Conservation (phyloP, 2,329 filamentous ascomycete species). For the Pseudocercospora musae region DNA sequence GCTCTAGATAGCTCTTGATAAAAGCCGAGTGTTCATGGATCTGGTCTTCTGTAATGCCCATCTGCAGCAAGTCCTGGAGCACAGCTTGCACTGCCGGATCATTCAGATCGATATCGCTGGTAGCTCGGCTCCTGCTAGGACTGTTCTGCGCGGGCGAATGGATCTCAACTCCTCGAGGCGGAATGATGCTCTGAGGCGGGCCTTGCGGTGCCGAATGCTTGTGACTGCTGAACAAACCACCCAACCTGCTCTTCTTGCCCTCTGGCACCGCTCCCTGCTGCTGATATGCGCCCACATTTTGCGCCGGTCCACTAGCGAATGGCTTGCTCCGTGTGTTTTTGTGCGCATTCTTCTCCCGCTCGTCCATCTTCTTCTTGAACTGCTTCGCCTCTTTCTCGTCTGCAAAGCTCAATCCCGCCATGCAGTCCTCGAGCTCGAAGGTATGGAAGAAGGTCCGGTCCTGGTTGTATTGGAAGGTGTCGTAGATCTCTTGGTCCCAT, state of each 20-base stretch:
- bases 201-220: conserved; percentile 34
- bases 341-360: conserved; percentile 11
- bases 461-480: conserved; percentile 91
- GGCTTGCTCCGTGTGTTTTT: conserved; percentile 24
- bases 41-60: conserved; percentile 67
- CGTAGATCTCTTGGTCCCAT: conserved; percentile 98
- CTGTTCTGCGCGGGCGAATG: conserved; percentile 34
- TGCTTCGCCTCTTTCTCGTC: conserved; percentile 97
- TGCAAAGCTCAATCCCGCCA: conserved; percentile 90
- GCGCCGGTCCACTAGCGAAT: conserved; percentile 26
- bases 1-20: conserved; percentile 64
- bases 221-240: conserved; percentile 28
- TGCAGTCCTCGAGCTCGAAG: conserved; percentile 90
- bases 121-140: conserved; percentile 26
- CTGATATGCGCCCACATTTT: conserved; percentile 12
- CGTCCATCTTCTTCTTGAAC: conserved; percentile 93
- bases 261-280: conserved; percentile 13
- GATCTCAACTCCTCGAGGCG: conserved; percentile 42
- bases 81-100: conserved; percentile 62
- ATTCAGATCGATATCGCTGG: conserved; percentile 55
- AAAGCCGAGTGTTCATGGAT: conserved; percentile 66
- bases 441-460: conserved; percentile 97
- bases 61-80: conserved; percentile 58
- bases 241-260: conserved; percentile 23
- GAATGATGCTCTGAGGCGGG: conserved; percentile 47